Evolutionary conservation across 2,329 filamentous ascomycete genomes (phyloP).

Genomic region (Ascochyta clinopodiicola): DNA sequence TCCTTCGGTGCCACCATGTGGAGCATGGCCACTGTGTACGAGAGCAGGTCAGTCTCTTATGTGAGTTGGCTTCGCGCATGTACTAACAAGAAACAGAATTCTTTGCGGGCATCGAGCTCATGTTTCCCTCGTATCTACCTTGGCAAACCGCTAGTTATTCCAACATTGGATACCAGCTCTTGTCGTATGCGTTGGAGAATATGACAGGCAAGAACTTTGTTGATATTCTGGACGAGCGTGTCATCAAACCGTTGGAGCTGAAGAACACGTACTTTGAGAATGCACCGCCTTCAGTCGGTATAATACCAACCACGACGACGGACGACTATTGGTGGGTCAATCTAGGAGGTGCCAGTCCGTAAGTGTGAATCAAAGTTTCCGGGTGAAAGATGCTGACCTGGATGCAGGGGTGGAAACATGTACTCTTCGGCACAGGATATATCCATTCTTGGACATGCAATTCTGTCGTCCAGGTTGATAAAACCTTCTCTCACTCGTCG

Average conservation of each 20-base stretch:
- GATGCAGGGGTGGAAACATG: conserved; percentile 35
- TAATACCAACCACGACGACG: conserved; percentile 47
- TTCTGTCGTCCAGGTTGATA: conserved; percentile 49
- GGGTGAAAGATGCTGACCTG: background rate
- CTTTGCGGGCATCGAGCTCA: conserved; percentile 41
- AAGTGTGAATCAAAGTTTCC: background rate
- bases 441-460: conserved; percentile 47
- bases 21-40: conserved; percentile 31
- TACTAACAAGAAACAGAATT: conserved; percentile 36
- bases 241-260: conserved; percentile 51
- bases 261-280: conserved; percentile 45
- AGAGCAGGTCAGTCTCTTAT: conserved; percentile 22
- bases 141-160: conserved; percentile 46
- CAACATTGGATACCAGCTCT: conserved; percentile 46
- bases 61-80: accelerated
- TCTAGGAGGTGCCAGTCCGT: conserved; percentile 31
- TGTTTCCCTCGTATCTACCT: conserved; percentile 42
- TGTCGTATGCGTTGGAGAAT: conserved; percentile 50
- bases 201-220: conserved; percentile 49
- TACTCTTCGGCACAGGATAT: conserved; percentile 49
- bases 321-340: conserved; percentile 31
- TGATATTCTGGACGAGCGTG: conserved; percentile 42
- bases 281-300: conserved; percentile 29
- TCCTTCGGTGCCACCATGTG: conserved; percentile 26
- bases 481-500: conserved; percentile 43